Conservation (phyloP, 2,329 filamentous ascomycete genomes). For the Pochonia chlamydosporia region DNA sequence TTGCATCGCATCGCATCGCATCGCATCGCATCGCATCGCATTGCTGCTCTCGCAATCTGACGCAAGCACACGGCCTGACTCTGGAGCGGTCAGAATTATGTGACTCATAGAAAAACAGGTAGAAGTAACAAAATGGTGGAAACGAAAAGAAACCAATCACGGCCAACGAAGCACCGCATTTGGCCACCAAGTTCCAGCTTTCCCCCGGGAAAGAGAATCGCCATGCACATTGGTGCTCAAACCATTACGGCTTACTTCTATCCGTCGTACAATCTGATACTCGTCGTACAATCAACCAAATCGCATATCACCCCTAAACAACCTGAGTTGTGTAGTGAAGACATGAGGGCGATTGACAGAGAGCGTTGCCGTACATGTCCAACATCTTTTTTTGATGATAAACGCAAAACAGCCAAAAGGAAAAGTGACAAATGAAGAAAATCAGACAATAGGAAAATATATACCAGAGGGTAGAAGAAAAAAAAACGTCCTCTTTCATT, state of each 20-base stretch:
- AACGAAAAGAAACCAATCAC: neutral
- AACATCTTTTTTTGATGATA: too few relatives aligned
- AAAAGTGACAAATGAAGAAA: neutral
- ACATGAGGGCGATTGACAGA: neutral
- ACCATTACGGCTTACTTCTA: neutral
- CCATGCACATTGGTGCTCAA: neutral
- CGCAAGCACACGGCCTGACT: neutral
- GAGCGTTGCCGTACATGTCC: neutral
- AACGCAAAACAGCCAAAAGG: neutral
- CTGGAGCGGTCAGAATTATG: neutral
- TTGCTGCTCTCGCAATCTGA: neutral
- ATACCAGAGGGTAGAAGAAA: too few relatives aligned
- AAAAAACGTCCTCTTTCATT: slow-evolving; percentile 17
- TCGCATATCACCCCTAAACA: neutral
- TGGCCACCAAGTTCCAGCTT: neutral
- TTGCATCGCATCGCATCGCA: neutral
- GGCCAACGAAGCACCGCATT: neutral
- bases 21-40: neutral
- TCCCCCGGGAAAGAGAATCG: neutral
- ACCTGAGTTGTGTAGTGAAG: neutral
- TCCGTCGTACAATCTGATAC: neutral
- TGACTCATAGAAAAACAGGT: neutral
- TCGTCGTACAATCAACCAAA: neutral
- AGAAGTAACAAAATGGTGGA: neutral
- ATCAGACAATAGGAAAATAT: too few relatives aligned